Evolutionary conservation across 176 grass and related monocot species (phyloP), one percentile per base, ranked within the genome.

Genomic region (Ampelocalamus luodianensis): DNA sequence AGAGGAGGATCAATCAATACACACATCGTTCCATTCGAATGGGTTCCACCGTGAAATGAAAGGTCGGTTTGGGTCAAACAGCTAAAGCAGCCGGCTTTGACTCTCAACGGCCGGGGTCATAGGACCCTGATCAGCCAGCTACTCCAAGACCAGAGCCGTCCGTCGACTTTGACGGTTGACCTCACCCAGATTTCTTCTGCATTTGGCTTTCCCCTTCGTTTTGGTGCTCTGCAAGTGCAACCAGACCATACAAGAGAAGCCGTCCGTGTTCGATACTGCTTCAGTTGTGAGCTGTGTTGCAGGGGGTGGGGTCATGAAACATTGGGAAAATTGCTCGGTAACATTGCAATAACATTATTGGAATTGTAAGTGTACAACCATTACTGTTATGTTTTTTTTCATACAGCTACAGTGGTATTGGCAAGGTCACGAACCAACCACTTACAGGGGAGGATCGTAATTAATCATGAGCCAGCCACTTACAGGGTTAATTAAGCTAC

Each of bases 91-190:
- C 80, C 74, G 20, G 43, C 74, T 88, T 83, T 83, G 86, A 83
- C 86, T 87, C 8, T 50, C 37, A 55, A 53, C 68, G 23, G 4
- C n/a, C n/a, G n/a, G n/a, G n/a, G n/a, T n/a, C n/a, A n/a, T n/a
- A 12, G 44, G 17, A 15, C 51, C 24, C 43, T 20, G 18, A 22
- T 20, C 36, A 43, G 10, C n/a, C 43, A 29, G 61, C 58, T 9
- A 48, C 39, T 10, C 6, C 4, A 9, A 42, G 0, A 65, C 0
- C 3, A 67, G 11, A 44, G 22, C 74, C 10, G n/a, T 27, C 74
- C 10, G n/a, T 27, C 17, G 37, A 68, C 85, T 78, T 88, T 83
- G 79, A 88, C 79, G 12, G 27, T 62, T 71, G 73, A 78, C 43
- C 65, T 51, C 4, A 14, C 14, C 40, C 14, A 8, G 27, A 46